A percentile compares a stretch with the other conserved stretches of the same genome.
These are phyloP conservation scores for Yamadazyma phyllophila DNA, from an alignment of 805 yeast genomes.

Conservation along the genomic window DNA sequence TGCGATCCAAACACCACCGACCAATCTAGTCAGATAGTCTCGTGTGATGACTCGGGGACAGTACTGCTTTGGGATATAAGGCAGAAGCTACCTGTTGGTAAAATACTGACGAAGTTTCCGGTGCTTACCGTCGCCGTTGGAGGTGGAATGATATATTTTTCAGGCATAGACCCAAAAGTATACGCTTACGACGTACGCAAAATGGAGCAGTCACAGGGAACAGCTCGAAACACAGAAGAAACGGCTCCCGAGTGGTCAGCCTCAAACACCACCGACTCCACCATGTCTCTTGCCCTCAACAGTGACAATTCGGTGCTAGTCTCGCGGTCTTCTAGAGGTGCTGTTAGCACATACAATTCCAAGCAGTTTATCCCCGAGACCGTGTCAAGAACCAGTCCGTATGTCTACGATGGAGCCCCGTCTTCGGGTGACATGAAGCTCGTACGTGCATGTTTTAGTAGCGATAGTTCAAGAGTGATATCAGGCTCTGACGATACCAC, in stretches of 20 bases:
- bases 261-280: conserved; percentile 45
- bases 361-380: conserved; percentile 40
- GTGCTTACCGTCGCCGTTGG: conserved; percentile 38
- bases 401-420: conserved; percentile 56
- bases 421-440: conserved; percentile 47
- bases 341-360: conserved; percentile 57
- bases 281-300: conserved; percentile 54
- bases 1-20: conserved; percentile 9
- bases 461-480: conserved; percentile 35
- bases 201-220: no score
- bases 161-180: conserved; percentile 70
- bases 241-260: conserved; percentile 38
- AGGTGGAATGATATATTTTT: conserved; percentile 42
- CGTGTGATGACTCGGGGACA: conserved; percentile 68
- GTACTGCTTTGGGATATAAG: conserved; percentile 65
- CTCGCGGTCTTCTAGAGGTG: conserved; percentile 56
- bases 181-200: conserved; percentile 56
- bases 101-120: conserved; percentile 53
- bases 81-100: conserved; percentile 41
- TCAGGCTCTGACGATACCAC: conserved; percentile 67
- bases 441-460: conserved; percentile 49
- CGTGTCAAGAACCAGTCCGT: conserved; percentile 41
- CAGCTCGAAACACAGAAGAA: conserved; percentile 27
- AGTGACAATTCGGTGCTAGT: conserved; percentile 46
- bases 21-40: conserved; percentile 19